Evolutionary conservation across 176 grass and related monocot genomes (phyloP), one percentile per base, ranked within the genome.

Genomic region (Cymbopogon citratus): DNA sequence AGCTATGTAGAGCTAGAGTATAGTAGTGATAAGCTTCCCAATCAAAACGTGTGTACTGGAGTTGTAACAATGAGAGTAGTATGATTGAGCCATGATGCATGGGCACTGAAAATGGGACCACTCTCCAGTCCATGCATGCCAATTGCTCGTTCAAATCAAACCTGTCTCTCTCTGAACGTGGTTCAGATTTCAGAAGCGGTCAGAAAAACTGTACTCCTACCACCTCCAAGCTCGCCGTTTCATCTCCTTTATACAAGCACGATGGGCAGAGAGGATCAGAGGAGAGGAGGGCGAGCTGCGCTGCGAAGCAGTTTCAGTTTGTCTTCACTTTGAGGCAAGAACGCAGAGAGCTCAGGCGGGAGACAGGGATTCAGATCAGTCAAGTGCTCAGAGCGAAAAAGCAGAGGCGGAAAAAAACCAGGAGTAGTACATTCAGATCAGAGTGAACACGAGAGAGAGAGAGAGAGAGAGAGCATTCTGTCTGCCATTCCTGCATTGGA

Each of bases 251-350:
- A 39, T 39, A 39, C 38, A 84, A 83, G 41, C 60, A 76, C 48
- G 41, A 35, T 65, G 41, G 27, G 18, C 76, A 48, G 45, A 45
- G 43, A 21, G 16, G 36, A 2, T 28, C 23, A 34, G 33, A 34
- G 33, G 35, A 36, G 35, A 5, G 4, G 35, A 6, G 6, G 35
- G 4, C 5, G 35, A 41, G 39, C 39, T 18, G 40, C 9, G 76
- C 12, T 19, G 24, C 12, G 76, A 25, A 3, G 51, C 51, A 56
- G 51, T 56, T n/a, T 9, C 43, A 24, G 63, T 66, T 66, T 80
- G 77, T 80, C 77, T 80, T 80, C 77, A 51, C 62, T 67, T 79
- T 51, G 77, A 52, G 77, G 43, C 77, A 80, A 80, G 77, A 79
- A 66, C 41, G 29, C 81, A 77, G 1, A 8, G 24, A 9, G 59